Evolutionary conservation across 2,329 filamentous ascomycete genomes (phyloP).

Genomic region (Fusarium brachygibbosum): DNA sequence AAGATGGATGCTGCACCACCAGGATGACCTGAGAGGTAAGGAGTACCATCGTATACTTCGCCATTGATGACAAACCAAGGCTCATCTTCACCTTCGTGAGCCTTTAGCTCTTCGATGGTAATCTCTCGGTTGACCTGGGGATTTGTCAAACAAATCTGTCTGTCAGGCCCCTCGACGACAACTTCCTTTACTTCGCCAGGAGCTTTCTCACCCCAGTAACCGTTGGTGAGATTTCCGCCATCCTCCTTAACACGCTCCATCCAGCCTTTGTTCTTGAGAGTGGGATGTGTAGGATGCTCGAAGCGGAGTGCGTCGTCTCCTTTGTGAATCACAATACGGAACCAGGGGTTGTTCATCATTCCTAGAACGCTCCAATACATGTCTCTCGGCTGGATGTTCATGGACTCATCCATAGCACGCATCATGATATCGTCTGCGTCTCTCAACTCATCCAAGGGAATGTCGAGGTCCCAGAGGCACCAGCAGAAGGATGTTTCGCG

Average conservation of each 20-base stretch:
- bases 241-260: conserved; percentile 91
- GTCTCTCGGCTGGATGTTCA: conserved; percentile 88
- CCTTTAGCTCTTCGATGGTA: conserved; percentile 77
- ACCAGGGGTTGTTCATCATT: conserved; percentile 99
- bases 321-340: conserved; percentile 80
- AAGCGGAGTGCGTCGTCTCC: conserved; percentile 75
- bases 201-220: conserved; percentile 84
- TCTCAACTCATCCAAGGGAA: conserved; percentile 73
- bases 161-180: conserved; percentile 63
- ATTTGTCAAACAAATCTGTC: conserved; percentile 84
- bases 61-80: conserved; percentile 93
- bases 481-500: conserved; percentile 88
- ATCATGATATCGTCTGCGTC: conserved; percentile 80
- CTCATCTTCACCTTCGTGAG: conserved; percentile 72
- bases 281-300: conserved; percentile 89
- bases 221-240: conserved; percentile 84
- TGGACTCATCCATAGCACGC: conserved; percentile 88
- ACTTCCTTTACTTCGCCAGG: conserved; percentile 63
- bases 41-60: conserved; percentile 88
- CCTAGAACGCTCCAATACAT: conserved; percentile 97
- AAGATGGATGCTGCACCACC: conserved; percentile 89
- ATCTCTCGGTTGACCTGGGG: conserved; percentile 74
- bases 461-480: conserved; percentile 88
- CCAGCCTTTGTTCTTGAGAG: conserved; percentile 84
- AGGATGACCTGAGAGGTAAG: conserved; percentile 84